phyloP scores from a whole-genome alignment of 148 eudicot species.

The Rhododendron mucronatum region DNA sequence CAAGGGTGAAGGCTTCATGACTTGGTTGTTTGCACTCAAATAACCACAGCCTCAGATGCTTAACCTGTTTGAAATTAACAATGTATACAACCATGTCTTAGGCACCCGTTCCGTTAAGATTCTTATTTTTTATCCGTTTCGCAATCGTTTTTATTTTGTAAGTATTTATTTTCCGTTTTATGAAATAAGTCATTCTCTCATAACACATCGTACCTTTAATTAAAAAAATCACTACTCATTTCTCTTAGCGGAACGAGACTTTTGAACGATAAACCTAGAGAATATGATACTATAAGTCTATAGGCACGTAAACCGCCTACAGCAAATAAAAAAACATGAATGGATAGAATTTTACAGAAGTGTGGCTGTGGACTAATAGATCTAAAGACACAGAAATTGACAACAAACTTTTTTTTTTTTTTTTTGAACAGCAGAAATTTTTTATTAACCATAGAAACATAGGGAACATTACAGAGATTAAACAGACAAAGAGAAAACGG shows the following conservation, averaged over 20 bases:
- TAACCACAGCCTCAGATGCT: slow-evolving; percentile 71
- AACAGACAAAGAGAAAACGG: too few species aligned
- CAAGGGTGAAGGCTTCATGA: slow-evolving; percentile 57
- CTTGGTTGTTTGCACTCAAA: slow-evolving; percentile 84
- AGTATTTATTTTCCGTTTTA: too few species aligned
- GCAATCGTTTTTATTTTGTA: too few species aligned
- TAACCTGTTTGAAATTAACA: slow-evolving; percentile 30
- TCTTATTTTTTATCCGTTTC: too few species aligned
- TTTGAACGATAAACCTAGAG: neutral
- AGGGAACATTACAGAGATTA: neutral
- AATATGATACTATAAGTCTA: neutral
- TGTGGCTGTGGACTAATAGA: neutral
- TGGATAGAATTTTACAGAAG: neutral
- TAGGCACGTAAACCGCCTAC: neutral
- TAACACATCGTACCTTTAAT: too few species aligned
- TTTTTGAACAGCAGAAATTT: neutral
- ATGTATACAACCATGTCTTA: neutral
- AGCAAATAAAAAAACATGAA: neutral
- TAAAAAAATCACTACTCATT: too few species aligned
- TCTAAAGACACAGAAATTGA: neutral
- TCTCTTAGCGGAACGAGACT: too few species aligned
- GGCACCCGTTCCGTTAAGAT: too few species aligned
- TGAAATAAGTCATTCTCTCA: too few species aligned
- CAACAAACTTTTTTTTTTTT: neutral
- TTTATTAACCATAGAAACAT: neutral